Conservation (phyloP, 2,329 filamentous ascomycete species). For the Elsinoe perseae region DNA sequence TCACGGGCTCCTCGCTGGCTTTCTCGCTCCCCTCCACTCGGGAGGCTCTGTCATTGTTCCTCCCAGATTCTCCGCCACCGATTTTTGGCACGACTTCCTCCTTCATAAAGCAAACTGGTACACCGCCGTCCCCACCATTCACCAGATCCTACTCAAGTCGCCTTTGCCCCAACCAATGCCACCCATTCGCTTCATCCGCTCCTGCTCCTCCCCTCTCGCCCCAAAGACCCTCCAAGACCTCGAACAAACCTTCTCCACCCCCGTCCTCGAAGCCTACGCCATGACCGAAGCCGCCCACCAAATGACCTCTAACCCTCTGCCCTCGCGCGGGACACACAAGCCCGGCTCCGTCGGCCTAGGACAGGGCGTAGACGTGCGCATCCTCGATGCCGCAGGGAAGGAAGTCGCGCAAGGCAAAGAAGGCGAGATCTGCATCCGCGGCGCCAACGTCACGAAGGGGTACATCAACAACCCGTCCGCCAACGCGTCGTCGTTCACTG, state of each 20-base stretch:
- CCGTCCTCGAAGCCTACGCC: constrained; percentile 81
- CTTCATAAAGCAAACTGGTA: constrained; percentile 78
- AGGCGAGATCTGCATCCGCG: constrained; percentile 75
- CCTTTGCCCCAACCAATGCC: constrained; percentile 61
- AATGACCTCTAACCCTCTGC: constrained; percentile 61
- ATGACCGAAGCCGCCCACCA: constrained; percentile 88
- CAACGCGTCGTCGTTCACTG: constrained; percentile 65
- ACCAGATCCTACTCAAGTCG: constrained; percentile 75
- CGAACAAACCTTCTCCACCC: constrained; percentile 66
- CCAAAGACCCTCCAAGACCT: constrained; percentile 75
- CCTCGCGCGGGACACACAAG: constrained; percentile 62
- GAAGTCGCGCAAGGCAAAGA: constrained; percentile 62
- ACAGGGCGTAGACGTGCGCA: constrained; percentile 73
- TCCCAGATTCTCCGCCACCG: constrained; percentile 67
- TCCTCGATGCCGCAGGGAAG: constrained; percentile 62
- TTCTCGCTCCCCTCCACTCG: constrained; percentile 67
- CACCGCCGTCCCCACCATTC: constrained; percentile 86
- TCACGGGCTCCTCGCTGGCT: constrained; percentile 75
- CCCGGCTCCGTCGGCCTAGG: constrained; percentile 76
- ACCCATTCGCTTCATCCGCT: constrained; percentile 75
- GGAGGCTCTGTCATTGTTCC: constrained; percentile 76
- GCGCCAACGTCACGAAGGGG: constrained; percentile 75
- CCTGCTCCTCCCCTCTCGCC: constrained; percentile 75
- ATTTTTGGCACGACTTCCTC: constrained; percentile 75
- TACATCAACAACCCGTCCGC: constrained; percentile 77